phyloP scores from a whole-genome alignment of 495 filamentous ascomycete species.

The Neurospora terricola region DNA sequence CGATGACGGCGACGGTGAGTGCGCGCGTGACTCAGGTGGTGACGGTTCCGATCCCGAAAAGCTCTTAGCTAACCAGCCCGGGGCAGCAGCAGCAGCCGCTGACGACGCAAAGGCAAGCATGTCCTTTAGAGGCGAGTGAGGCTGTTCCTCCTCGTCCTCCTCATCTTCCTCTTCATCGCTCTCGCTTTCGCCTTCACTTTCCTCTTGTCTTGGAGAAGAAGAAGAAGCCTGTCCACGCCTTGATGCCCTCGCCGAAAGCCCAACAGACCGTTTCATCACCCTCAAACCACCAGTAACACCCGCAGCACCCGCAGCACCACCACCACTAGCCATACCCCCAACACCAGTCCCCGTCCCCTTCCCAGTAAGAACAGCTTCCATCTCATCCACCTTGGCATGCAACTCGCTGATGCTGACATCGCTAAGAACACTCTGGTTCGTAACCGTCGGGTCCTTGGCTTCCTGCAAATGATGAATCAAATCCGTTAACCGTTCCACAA shows the following conservation, averaged over 20 bases:
- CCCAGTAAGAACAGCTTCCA: conserved; percentile 25
- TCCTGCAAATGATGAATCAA: conserved; percentile 29
- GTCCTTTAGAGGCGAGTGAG: not conserved
- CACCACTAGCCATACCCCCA: not conserved
- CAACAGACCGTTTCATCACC: not conserved
- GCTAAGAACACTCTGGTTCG: not conserved
- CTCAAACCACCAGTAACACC: not conserved
- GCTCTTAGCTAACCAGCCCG: not conserved
- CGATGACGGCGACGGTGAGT: not conserved
- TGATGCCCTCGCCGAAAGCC: not conserved
- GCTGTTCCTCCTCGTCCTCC: not conserved
- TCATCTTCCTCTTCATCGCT: not conserved
- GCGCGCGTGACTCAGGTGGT: conserved; percentile 1
- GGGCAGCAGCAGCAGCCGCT: not conserved
- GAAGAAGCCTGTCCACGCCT: not conserved
- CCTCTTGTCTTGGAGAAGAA: not conserved
- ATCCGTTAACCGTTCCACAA: conserved; percentile 40
- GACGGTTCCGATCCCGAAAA: not conserved
- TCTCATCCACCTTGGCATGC: conserved; percentile 35
- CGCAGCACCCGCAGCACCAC: not conserved
- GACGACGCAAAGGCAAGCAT: not conserved
- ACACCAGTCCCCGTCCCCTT: not conserved
- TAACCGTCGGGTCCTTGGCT: not conserved
- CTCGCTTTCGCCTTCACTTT: not conserved
- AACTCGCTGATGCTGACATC: conserved; percentile 21